Base-by-base conservation (phyloP, 305 asterid genomes). In the Solanum chacoense region DNA sequence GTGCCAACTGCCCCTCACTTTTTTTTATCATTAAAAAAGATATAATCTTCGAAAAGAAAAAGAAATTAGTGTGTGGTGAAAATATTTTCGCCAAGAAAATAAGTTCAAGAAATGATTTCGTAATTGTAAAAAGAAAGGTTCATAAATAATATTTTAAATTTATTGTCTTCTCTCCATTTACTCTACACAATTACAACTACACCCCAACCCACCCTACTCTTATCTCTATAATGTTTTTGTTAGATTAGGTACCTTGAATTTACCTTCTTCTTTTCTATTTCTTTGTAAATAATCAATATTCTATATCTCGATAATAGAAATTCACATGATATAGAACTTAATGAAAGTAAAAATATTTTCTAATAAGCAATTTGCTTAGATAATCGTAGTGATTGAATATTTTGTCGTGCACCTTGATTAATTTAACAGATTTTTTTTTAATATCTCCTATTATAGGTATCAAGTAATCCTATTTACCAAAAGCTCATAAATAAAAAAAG, bases 361-460 rank as follows among this genome's bases (percentile, higher is more conserved):
- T 67, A 5, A 10, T 5, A 67, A 67, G 28, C 29, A 11, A 24
- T 26, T 10, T 11, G 0, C 29, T 67, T 67, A 11, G 8, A 67
- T 67, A 71, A 28, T 28, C 0, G 3, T 6, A 18, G 3, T 71
- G 22, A 6, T 13, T 3, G 10, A 28, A 13, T 69, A 2, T 2
- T 2, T 71, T 71, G 3, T 0, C 3, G 0, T 1, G 2, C 1
- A 26, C 7, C 10, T 12, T 1, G 0, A 71, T 5, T 69, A 71
- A 6, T 16, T 50, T 16, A 18, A 16, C 7, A 13, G 0, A 4
- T 4, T 42, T 42, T 13, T 42, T 13, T 42, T 5, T 0, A 2
- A 2, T 16, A 50, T 50, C 9, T 42, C n/a, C 4, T 50, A 16
- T 16, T 50, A 50, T 7, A 1, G 1, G 3, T 50, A 16, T 50